A percentile compares a stretch with the other conserved stretches of the same genome.
Conservation (phyloP, 2,329 filamentous ascomycete genomes). For the Pseudonectria buxi region DNA sequence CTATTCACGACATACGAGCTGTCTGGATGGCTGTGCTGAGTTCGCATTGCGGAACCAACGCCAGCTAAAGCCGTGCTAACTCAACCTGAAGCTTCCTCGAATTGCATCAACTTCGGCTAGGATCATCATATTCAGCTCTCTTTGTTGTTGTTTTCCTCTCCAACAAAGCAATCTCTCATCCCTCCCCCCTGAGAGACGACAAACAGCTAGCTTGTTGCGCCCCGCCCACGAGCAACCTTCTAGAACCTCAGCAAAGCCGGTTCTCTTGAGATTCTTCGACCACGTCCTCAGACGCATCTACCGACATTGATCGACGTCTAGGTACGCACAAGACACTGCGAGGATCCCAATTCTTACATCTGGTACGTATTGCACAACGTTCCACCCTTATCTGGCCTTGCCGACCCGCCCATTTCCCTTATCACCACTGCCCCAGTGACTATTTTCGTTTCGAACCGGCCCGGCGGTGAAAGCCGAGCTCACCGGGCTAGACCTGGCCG, state of each 20-base stretch:
- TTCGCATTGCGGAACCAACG: slow-evolving; percentile 16
- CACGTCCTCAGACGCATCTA: too few relatives aligned
- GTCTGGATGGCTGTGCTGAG: slow-evolving; percentile 25
- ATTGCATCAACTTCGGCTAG: slow-evolving; percentile 7
- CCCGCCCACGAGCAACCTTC: too few relatives aligned
- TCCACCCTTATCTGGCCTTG: slow-evolving; percentile 6
- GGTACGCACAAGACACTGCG: too few relatives aligned
- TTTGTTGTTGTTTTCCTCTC: slow-evolving; percentile 8
- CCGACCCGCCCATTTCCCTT: slow-evolving; percentile 10
- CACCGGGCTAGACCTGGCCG: slow-evolving; percentile 4
- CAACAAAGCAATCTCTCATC: too few relatives aligned
- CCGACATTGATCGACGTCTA: too few relatives aligned
- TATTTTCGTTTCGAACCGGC: slow-evolving; percentile 23
- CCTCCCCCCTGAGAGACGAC: too few relatives aligned
- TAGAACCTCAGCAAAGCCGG: too few relatives aligned
- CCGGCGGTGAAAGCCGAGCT: slow-evolving; percentile 19
- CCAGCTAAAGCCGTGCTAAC: slow-evolving; percentile 21
- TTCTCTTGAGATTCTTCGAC: too few relatives aligned
- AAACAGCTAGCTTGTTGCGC: too few relatives aligned
- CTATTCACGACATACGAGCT: slow-evolving; percentile 23
- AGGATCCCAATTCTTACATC: too few relatives aligned
- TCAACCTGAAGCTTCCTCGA: slow-evolving; percentile 17
- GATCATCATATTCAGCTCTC: slow-evolving; percentile 12
- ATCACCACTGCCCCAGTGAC: slow-evolving; percentile 13
- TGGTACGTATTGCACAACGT: too few relatives aligned